Conservation (phyloP, 2,329 filamentous ascomycete genomes). For the Aspergillus proliferans region DNA sequence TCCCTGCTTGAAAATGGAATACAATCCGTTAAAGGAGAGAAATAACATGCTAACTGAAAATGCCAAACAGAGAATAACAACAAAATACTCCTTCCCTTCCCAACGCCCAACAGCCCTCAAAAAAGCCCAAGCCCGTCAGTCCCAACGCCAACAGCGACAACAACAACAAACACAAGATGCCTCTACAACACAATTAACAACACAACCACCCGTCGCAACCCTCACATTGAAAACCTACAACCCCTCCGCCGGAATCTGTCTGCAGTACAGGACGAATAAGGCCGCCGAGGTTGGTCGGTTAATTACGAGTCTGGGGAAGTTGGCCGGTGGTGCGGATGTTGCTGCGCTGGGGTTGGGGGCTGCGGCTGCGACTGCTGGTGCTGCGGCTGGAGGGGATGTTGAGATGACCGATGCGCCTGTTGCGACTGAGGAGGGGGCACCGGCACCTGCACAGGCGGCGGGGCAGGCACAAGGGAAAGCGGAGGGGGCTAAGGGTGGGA, state of each 20-base stretch:
- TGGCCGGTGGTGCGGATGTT: slow-evolving; percentile 65
- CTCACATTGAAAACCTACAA: slow-evolving; percentile 88
- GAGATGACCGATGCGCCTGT: slow-evolving; percentile 26
- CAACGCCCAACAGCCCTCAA: slow-evolving; percentile 13
- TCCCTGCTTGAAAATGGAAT: slow-evolving; percentile 1
- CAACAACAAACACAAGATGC: slow-evolving; percentile 9
- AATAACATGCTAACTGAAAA: slow-evolving; percentile 1
- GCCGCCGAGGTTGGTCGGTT: slow-evolving; percentile 82
- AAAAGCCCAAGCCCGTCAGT: slow-evolving; percentile 24
- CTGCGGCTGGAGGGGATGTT: slow-evolving; percentile 23
- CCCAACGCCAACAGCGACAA: slow-evolving; percentile 19
- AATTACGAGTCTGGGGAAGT: slow-evolving; percentile 66
- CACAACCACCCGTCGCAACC: slow-evolving; percentile 54
- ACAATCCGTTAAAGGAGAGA: slow-evolving; percentile 2
- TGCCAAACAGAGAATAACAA: slow-evolving; percentile 70
- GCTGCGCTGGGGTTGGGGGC: slow-evolving; percentile 40
- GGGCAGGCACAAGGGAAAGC: slow-evolving; percentile 14
- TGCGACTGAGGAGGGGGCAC: slow-evolving; percentile 18
- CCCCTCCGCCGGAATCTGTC: slow-evolving; percentile 67
- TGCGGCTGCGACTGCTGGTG: slow-evolving; percentile 20
- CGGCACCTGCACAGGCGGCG: slow-evolving; percentile 10
- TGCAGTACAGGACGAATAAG: slow-evolving; percentile 90
- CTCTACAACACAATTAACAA: background rate
- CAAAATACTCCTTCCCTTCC: slow-evolving; percentile 70
- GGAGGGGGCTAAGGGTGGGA: slow-evolving; percentile 24